A percentile compares a stretch with the other conserved stretches of the same genome.
Evolutionary conservation across 2,329 filamentous ascomycete species (phyloP).

Genomic region (Lasiodiplodia sp.): DNA sequence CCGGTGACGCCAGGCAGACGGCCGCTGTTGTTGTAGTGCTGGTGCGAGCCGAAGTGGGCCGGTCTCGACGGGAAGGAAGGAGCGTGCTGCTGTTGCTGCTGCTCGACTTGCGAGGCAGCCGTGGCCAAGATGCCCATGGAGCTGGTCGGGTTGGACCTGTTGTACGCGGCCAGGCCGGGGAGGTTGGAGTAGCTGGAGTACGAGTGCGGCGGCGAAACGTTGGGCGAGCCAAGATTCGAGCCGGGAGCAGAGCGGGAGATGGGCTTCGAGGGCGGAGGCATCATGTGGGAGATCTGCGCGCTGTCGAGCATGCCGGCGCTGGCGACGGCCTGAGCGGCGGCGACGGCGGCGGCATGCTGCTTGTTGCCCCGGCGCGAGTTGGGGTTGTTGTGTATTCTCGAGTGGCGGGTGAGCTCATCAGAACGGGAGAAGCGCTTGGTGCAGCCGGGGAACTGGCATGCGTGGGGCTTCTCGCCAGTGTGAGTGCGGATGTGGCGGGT

Average conservation of each 20-base stretch:
- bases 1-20: slow-evolving; percentile 63
- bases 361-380: slow-evolving; percentile 96
- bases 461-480: slow-evolving; percentile 97
- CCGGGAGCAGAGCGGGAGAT: slow-evolving; percentile 88
- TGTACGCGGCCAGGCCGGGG: slow-evolving; percentile 65
- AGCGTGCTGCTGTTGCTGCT: slow-evolving; percentile 60
- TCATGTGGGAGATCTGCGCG: slow-evolving; percentile 66
- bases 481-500: slow-evolving; percentile 92
- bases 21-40: slow-evolving; percentile 58
- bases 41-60: slow-evolving; percentile 46
- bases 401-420: slow-evolving; percentile 95
- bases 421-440: slow-evolving; percentile 97
- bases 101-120: slow-evolving; percentile 71
- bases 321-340: slow-evolving; percentile 60
- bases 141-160: slow-evolving; percentile 49
- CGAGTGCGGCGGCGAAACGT: slow-evolving; percentile 92
- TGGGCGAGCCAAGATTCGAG: slow-evolving; percentile 88
- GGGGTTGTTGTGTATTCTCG: slow-evolving; percentile 98
- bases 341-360: slow-evolving; percentile 68
- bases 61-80: slow-evolving; percentile 44
- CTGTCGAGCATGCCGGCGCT: slow-evolving; percentile 60
- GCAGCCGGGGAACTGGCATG: slow-evolving; percentile 93
- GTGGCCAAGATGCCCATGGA: slow-evolving; percentile 73
- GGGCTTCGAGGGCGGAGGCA: slow-evolving; percentile 75
- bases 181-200: slow-evolving; percentile 71